A percentile compares a stretch with the other conserved stretches of the same genome.
Evolutionary conservation across 306 rosid species (phyloP).

Genomic region (Quercus robur): DNA sequence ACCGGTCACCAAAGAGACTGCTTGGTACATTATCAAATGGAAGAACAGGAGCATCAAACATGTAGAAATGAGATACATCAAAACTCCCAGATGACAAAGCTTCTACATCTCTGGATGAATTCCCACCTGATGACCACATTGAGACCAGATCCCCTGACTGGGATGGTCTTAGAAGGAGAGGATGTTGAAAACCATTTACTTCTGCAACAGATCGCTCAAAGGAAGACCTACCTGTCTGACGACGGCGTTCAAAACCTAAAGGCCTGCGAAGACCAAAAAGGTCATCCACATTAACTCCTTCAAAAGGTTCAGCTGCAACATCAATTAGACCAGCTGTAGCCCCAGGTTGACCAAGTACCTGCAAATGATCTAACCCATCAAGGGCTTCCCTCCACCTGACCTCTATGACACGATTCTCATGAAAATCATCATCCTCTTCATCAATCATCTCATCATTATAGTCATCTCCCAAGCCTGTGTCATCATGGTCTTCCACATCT

Average conservation of each 20-base stretch:
- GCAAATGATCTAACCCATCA: constrained; percentile 94
- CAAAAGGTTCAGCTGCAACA: constrained; percentile 93
- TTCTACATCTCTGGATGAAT: constrained; percentile 69
- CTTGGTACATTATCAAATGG: constrained; percentile 70
- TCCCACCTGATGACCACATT: constrained; percentile 74
- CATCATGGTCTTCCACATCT: constrained; percentile 95
- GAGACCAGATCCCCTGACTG: constrained; percentile 73
- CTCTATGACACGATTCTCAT: constrained; percentile 91
- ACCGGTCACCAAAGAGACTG: constrained; percentile 78
- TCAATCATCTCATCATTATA: constrained; percentile 93
- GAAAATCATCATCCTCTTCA: constrained; percentile 95
- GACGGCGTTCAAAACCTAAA: constrained; percentile 88
- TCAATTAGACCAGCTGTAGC: constrained; percentile 76
- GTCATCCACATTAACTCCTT: constrained; percentile 96
- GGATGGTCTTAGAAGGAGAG: constrained; percentile 84
- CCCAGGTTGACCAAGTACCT: constrained; percentile 92
- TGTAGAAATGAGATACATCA: constrained; percentile 86
- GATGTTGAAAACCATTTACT: constrained; percentile 94
- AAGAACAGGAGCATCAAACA: constrained; percentile 93
- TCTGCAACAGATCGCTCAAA: constrained; percentile 84
- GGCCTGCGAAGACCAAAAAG: constrained; percentile 83
- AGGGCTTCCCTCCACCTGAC: constrained; percentile 98
- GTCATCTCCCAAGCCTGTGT: constrained; percentile 82
- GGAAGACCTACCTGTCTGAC: constrained; percentile 85
- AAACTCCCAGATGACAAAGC: constrained; percentile 71